Percentiles rank a stretch among this genome's conserved stretches.
Evolutionary conservation across 768 basidiomycete species (phyloP).

Genomic region (Hebeloma cylindrosporum): DNA sequence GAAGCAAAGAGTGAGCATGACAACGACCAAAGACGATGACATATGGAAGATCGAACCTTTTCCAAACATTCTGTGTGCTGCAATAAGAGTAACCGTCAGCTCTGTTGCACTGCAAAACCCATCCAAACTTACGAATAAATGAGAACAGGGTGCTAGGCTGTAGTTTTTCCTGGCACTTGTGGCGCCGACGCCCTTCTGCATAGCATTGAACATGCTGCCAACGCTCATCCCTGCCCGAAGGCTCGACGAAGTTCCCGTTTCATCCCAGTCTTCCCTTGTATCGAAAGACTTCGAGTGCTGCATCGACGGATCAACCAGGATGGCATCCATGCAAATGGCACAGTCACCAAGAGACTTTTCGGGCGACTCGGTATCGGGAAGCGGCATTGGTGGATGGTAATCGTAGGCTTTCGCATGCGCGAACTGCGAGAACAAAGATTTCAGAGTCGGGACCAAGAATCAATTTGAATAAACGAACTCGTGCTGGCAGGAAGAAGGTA

Average conservation of each 20-base stretch:
- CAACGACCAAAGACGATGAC: constrained; percentile 11
- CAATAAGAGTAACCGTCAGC: background rate
- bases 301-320: constrained; percentile 49
- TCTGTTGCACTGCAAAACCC: background rate
- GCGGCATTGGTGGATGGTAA: constrained; percentile 80
- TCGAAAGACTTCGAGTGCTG: constrained; percentile 36
- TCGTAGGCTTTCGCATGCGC: constrained; percentile 65
- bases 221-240: constrained; percentile 25
- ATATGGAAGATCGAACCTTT: constrained; percentile 42
- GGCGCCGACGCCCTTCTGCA: constrained; percentile 44
- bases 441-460: background rate
- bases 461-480: constrained; percentile 41
- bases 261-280: constrained; percentile 29
- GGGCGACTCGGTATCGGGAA: constrained; percentile 71
- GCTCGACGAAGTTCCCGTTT: constrained; percentile 18
- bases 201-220: constrained; percentile 39
- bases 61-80: constrained; percentile 89
- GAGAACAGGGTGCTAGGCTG: constrained; percentile 86
- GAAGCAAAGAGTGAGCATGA: background rate
- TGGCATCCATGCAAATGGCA: constrained; percentile 91
- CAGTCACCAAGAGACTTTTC: constrained; percentile 83
- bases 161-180: constrained; percentile 62
- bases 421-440: constrained; percentile 42
- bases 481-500: constrained; percentile 77
- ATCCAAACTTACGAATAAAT: constrained; percentile 70